These are phyloP conservation scores for Podospora conica DNA, from an alignment of 495 filamentous ascomycete genomes.

Conservation along the genomic window DNA sequence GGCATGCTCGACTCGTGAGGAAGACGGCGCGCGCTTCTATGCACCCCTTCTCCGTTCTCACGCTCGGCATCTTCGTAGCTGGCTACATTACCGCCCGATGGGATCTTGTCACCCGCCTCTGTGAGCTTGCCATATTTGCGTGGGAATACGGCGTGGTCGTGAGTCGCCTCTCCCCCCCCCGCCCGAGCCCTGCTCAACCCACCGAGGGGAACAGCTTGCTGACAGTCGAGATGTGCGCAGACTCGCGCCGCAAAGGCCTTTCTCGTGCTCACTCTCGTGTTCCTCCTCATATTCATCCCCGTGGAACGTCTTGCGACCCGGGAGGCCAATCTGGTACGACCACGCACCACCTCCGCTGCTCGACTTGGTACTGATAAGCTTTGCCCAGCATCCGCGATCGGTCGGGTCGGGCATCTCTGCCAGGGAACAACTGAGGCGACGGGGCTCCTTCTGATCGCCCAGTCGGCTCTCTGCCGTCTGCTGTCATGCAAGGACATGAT, in stretches of 20 bases:
- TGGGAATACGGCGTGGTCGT: constrained; percentile 99
- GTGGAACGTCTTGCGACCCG: constrained; percentile 41
- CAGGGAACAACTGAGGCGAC: constrained; percentile 85
- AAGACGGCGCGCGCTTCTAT: constrained; percentile 52
- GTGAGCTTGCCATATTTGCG: constrained; percentile 93
- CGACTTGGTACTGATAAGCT: constrained; percentile 18
- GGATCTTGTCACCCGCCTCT: constrained; percentile 91
- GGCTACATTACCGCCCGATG: constrained; percentile 98
- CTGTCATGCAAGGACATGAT: constrained; percentile 87
- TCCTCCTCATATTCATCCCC: constrained; percentile 41
- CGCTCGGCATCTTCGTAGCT: constrained; percentile 95
- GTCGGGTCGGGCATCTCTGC: constrained; percentile 81
- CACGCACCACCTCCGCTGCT: neutral
- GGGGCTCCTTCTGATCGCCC: constrained; percentile 78
- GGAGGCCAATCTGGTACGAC: constrained; percentile 41
- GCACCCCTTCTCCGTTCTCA: constrained; percentile 93
- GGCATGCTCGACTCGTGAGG: constrained; percentile 29
- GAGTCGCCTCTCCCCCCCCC: constrained; percentile 31
- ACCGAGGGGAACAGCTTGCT: constrained; percentile 2
- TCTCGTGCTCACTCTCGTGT: constrained; percentile 34
- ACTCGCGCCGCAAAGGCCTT: constrained; percentile 41
- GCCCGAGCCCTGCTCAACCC: neutral
- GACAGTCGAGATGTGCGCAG: constrained; percentile 20
- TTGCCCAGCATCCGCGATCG: constrained; percentile 72
- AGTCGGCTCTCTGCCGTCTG: constrained; percentile 29